These are phyloP conservation scores for Parasitella parasitica DNA, from an alignment of 371 early-diverging fungal genomes.

Conservation along the genomic window DNA sequence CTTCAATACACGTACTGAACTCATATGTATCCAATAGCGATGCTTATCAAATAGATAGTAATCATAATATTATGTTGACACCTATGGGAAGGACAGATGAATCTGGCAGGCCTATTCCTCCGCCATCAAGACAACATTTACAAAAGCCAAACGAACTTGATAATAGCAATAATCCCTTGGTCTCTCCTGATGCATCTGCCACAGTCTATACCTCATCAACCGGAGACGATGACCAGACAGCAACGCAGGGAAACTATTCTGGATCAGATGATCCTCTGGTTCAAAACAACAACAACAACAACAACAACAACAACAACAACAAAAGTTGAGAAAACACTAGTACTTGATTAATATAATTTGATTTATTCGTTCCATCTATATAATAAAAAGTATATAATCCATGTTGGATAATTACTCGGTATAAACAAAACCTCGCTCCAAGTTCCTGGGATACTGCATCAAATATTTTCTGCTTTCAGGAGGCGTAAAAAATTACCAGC, in stretches of 20 bases:
- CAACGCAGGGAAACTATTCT: neutral
- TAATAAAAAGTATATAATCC: no score
- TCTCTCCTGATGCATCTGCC: neutral
- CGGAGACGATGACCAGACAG: neutral
- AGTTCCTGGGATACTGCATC: no score
- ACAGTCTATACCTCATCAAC: neutral
- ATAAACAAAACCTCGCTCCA: no score
- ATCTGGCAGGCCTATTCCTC: neutral
- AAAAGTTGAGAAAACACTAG: no score
- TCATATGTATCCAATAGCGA: neutral
- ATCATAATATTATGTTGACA: neutral
- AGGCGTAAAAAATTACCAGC: no score
- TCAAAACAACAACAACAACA: neutral
- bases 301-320: neutral
- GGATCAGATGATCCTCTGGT: neutral
- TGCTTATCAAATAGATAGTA: neutral
- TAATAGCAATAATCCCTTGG: neutral
- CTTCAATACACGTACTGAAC: no score
- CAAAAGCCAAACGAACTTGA: constrained; percentile 14
- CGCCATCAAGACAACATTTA: neutral
- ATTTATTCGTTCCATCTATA: no score
- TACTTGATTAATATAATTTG: no score
- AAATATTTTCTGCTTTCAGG: no score
- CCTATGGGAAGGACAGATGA: neutral
- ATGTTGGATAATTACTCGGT: no score